Conservation (phyloP, 768 basidiomycete species). For the Candolleomyces aberdarensis region DNA sequence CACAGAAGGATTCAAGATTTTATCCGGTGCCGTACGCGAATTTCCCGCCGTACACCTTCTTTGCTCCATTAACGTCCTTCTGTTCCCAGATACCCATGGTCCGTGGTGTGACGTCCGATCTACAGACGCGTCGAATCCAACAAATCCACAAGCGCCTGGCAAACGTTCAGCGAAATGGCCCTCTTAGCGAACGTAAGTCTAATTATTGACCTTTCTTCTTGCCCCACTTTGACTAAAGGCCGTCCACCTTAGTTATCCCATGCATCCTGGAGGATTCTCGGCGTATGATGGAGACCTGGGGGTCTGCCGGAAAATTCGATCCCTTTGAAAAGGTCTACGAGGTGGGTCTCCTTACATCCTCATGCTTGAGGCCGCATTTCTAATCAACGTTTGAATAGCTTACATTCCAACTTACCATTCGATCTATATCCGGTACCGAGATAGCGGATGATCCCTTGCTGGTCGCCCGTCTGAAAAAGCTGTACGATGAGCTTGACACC, state of each 20-base stretch:
- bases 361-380: neutral
- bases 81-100: slow-evolving; percentile 66
- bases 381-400: slow-evolving; percentile 36
- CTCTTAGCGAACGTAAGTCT: slow-evolving; percentile 56
- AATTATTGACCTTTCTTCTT: neutral
- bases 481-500: slow-evolving; percentile 68
- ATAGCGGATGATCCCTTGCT: slow-evolving; percentile 62
- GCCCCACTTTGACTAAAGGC: neutral
- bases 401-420: slow-evolving; percentile 70
- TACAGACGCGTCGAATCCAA: slow-evolving; percentile 57
- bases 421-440: slow-evolving; percentile 64
- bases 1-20: slow-evolving; percentile 74
- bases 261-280: slow-evolving; percentile 62
- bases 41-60: slow-evolving; percentile 13
- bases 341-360: slow-evolving; percentile 33
- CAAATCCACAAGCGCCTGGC: slow-evolving; percentile 72
- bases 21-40: slow-evolving; percentile 69
- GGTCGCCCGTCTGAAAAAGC: slow-evolving; percentile 57
- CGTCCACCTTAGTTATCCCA: slow-evolving; percentile 52
- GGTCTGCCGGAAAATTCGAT: slow-evolving; percentile 59
- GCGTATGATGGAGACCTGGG: slow-evolving; percentile 62
- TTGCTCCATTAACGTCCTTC: slow-evolving; percentile 16
- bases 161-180: slow-evolving; percentile 58
- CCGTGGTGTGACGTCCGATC: slow-evolving; percentile 69
- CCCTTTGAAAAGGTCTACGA: slow-evolving; percentile 72